These are phyloP conservation scores for Hippophae gyantsensis DNA, from an alignment of 306 rosid species.

Conservation along the genomic window DNA sequence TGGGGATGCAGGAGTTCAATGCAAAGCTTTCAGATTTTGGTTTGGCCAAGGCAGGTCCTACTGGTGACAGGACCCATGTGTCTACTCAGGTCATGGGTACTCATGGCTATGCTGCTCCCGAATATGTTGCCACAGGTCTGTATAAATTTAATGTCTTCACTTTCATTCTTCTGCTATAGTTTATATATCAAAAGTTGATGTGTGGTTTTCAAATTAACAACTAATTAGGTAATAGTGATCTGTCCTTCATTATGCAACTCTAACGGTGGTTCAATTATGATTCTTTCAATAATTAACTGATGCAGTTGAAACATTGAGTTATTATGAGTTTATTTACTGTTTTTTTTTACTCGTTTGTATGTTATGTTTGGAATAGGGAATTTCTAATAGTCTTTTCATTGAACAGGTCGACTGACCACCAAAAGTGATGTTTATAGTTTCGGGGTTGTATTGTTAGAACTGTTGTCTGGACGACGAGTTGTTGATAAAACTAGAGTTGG, in stretches of 20 bases:
- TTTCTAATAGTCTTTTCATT: not conserved
- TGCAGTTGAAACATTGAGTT: not conserved
- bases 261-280: too few relatives aligned
- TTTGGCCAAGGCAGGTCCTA: slow-evolving; percentile 90
- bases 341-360: too few relatives aligned
- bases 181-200: too few relatives aligned
- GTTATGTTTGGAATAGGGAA: not conserved
- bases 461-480: slow-evolving; percentile 68
- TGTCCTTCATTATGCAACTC: too few relatives aligned
- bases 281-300: not conserved
- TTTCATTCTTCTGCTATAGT: not conserved
- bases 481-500: slow-evolving; percentile 56
- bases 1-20: slow-evolving; percentile 61
- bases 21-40: slow-evolving; percentile 96
- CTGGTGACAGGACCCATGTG: slow-evolving; percentile 91
- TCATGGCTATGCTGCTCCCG: slow-evolving; percentile 95
- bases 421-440: slow-evolving; percentile 92
- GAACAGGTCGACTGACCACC: slow-evolving; percentile 71
- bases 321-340: too few relatives aligned
- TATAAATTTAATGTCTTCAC: slow-evolving; percentile 1
- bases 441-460: slow-evolving; percentile 87
- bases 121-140: slow-evolving; percentile 90
- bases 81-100: slow-evolving; percentile 96
- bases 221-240: too few relatives aligned
- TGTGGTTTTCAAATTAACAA: too few relatives aligned